phyloP scores from a whole-genome alignment of 371 early-diverging fungal species.

The Actinomortierella wolfii region DNA sequence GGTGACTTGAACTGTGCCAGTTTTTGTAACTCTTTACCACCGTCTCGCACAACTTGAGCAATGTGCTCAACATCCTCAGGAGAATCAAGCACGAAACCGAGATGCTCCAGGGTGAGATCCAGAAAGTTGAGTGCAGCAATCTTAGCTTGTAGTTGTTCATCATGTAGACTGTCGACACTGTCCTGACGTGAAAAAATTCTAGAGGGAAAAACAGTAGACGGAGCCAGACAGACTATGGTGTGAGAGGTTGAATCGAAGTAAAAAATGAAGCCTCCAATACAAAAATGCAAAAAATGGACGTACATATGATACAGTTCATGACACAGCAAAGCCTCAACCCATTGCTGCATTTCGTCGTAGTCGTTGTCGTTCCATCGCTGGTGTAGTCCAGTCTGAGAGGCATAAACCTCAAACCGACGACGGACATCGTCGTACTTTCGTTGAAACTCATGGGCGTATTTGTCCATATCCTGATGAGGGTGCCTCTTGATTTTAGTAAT shows the following conservation, averaged over 20 bases:
- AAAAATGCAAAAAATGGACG: neutral
- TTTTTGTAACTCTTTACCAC: constrained; percentile 55
- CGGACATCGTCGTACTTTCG: constrained; percentile 39
- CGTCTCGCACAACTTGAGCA: constrained; percentile 49
- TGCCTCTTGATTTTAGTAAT: constrained; percentile 15
- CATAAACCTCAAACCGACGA: constrained; percentile 27
- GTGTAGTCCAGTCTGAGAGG: constrained; percentile 24
- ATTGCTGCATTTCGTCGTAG: constrained; percentile 33
- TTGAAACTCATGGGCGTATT: constrained; percentile 36
- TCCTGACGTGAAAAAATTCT: constrained; percentile 20
- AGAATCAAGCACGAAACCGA: constrained; percentile 58
- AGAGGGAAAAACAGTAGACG: neutral
- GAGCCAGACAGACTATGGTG: neutral
- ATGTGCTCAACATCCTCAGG: constrained; percentile 48
- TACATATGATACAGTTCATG: constrained; percentile 21
- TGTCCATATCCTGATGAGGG: constrained; percentile 13
- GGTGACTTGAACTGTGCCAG: constrained; percentile 51
- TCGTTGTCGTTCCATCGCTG: constrained; percentile 33
- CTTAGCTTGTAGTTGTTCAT: constrained; percentile 68
- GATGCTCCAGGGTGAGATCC: constrained; percentile 59
- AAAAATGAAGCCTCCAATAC: no score
- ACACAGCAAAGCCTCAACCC: constrained; percentile 43
- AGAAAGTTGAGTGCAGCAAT: constrained; percentile 73
- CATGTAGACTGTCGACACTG: constrained; percentile 60
- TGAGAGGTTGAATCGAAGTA: no score